phyloP scores from a whole-genome alignment of 2,329 filamentous ascomycete species.

The Colletotrichum falcatum region DNA sequence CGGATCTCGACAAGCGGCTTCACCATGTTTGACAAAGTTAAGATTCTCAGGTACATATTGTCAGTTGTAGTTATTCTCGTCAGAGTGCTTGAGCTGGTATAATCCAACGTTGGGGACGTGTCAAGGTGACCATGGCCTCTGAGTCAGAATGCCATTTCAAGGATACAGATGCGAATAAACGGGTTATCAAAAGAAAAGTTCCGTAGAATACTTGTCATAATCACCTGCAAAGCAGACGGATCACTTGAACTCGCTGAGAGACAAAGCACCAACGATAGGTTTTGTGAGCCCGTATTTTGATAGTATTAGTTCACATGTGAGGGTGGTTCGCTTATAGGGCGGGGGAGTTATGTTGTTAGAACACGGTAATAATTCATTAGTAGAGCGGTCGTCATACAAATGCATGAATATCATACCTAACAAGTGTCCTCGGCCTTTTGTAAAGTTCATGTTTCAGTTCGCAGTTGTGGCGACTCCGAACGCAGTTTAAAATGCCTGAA shows the following conservation, averaged over 20 bases:
- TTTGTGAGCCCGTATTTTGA: too few relatives aligned
- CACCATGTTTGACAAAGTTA: background rate
- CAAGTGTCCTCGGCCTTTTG: accelerated
- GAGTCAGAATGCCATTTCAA: background rate
- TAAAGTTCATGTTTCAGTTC: background rate
- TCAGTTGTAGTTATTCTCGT: background rate
- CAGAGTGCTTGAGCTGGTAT: background rate
- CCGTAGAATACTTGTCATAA: background rate
- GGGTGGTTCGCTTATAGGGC: too few relatives aligned
- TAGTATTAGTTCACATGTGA: too few relatives aligned
- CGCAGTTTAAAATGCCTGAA: background rate
- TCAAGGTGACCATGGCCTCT: background rate
- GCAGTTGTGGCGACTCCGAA: too few relatives aligned
- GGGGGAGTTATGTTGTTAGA: too few relatives aligned
- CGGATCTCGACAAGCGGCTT: background rate
- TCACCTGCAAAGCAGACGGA: background rate
- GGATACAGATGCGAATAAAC: background rate
- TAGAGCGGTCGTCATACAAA: background rate
- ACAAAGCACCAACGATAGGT: background rate
- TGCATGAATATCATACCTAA: background rate
- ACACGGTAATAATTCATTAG: background rate
- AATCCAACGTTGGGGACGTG: background rate
- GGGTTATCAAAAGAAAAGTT: background rate
- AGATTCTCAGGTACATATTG: background rate
- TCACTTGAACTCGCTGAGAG: background rate